phyloP scores from a whole-genome alignment of 2,329 filamentous ascomycete species.

The Claviceps africana region DNA sequence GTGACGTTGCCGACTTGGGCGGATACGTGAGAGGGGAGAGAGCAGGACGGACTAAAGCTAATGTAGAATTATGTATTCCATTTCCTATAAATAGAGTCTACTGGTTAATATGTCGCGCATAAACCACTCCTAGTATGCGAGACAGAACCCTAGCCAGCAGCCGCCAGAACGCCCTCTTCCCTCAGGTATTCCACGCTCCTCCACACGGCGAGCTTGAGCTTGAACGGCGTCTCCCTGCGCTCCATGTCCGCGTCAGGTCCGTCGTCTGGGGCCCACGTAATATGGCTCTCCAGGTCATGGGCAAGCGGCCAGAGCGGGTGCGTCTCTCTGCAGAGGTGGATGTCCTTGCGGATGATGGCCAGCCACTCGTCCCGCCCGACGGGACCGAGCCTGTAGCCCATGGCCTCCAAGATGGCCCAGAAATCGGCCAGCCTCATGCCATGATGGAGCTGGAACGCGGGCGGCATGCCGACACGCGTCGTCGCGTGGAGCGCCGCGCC shows the following conservation, averaged over 20 bases:
- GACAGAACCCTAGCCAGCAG: not conserved
- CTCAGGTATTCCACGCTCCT: not conserved
- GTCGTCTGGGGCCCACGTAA: not conserved
- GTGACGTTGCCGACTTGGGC: too few species aligned
- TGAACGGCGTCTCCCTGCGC: not conserved
- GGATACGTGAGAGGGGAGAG: too few species aligned
- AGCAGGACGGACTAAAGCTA: too few species aligned
- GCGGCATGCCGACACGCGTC: too few species aligned
- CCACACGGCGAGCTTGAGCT: not conserved
- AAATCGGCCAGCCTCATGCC: not conserved
- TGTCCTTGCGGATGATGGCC: not conserved
- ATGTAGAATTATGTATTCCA: too few species aligned
- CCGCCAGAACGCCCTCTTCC: not conserved
- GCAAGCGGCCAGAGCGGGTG: not conserved
- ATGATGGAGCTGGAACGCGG: not conserved
- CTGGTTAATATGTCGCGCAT: too few species aligned
- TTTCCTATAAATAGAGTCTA: too few species aligned
- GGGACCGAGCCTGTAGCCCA: not conserved
- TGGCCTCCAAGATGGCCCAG: not conserved
- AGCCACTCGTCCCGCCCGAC: not conserved
- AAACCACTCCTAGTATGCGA: too few species aligned
- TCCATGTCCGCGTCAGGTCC: not conserved
- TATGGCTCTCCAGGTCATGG: not conserved
- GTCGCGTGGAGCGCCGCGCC: not conserved
- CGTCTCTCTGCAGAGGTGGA: not conserved